Evolutionary conservation across 2,329 filamentous ascomycete genomes (phyloP).

Genomic region (Hypoxylon sp.): DNA sequence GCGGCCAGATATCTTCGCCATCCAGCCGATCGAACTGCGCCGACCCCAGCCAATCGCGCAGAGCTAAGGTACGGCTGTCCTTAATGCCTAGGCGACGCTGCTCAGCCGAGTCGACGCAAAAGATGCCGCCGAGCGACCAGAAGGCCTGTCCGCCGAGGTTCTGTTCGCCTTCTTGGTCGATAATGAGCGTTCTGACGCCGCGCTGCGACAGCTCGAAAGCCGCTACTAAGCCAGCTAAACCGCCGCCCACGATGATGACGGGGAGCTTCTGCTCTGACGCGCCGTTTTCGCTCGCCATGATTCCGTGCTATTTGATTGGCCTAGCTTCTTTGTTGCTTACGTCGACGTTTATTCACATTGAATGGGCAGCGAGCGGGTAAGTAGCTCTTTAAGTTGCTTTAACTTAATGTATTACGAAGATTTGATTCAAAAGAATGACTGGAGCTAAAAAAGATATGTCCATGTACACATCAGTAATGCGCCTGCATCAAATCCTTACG

Average conservation of each 20-base stretch:
- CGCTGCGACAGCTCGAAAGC: conserved; percentile 69
- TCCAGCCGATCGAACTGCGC: conserved; percentile 70
- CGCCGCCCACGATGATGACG: conserved; percentile 70
- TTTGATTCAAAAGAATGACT: background rate
- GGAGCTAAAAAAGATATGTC: background rate
- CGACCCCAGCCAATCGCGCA: conserved; percentile 71
- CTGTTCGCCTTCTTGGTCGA: conserved; percentile 71
- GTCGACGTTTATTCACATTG: background rate
- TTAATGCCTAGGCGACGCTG: conserved; percentile 72
- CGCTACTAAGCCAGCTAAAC: conserved; percentile 72
- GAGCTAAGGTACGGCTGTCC: conserved; percentile 69
- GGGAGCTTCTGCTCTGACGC: conserved; percentile 50
- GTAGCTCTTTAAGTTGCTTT: background rate
- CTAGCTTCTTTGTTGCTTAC: background rate
- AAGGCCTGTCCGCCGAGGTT: conserved; percentile 74
- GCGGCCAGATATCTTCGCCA: conserved; percentile 70
- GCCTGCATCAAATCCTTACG: background rate
- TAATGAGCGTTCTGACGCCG: conserved; percentile 64
- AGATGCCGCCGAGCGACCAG: conserved; percentile 74
- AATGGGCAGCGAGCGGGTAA: background rate
- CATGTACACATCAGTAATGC: background rate
- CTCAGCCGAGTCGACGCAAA: conserved; percentile 70
- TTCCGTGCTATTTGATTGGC: background rate
- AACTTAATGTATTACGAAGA: background rate
- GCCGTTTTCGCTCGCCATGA: conserved; percentile 7